Conservation (phyloP, 345 rosid genomes). For the Aquilaria malaccensis region DNA sequence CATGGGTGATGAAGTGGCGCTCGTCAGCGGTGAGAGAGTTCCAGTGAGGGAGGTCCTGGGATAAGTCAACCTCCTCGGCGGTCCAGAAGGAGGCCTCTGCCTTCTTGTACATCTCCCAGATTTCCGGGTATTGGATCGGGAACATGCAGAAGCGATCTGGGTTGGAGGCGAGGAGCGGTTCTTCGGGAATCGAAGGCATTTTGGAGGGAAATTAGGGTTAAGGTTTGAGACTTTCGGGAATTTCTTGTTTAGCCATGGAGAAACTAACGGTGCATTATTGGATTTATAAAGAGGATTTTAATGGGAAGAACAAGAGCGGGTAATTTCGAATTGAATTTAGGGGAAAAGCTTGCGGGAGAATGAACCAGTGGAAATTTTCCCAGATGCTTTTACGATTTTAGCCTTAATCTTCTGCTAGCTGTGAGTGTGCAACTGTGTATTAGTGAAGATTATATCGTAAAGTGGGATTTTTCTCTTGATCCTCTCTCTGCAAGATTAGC, state of each 20-base stretch:
- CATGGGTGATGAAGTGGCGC: slow-evolving; percentile 80
- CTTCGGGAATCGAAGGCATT: slow-evolving; percentile 82
- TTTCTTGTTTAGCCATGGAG: background rate
- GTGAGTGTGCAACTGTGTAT: too few species aligned
- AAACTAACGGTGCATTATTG: background rate
- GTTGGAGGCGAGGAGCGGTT: slow-evolving; percentile 71
- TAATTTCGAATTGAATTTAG: slow-evolving; percentile 13
- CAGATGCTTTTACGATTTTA: too few species aligned
- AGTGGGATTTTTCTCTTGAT: too few species aligned
- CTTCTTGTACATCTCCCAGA: slow-evolving; percentile 99
- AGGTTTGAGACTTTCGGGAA: background rate
- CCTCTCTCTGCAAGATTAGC: too few species aligned
- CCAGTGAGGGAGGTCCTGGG: slow-evolving; percentile 76
- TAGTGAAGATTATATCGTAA: too few species aligned
- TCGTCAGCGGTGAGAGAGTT: slow-evolving; percentile 60
- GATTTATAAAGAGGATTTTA: background rate
- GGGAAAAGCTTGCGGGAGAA: slow-evolving; percentile 26
- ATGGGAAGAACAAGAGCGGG: slow-evolving; percentile 12
- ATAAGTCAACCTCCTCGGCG: slow-evolving; percentile 94
- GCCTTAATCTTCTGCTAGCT: too few species aligned
- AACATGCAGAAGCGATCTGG: slow-evolving; percentile 93
- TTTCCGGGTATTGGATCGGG: slow-evolving; percentile 78
- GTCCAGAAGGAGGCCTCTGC: slow-evolving; percentile 99
- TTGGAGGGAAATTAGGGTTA: background rate
- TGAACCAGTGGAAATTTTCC: background rate